phyloP scores from a whole-genome alignment of 2,329 filamentous ascomycete species.

The Ceratocystis alfenasii region DNA sequence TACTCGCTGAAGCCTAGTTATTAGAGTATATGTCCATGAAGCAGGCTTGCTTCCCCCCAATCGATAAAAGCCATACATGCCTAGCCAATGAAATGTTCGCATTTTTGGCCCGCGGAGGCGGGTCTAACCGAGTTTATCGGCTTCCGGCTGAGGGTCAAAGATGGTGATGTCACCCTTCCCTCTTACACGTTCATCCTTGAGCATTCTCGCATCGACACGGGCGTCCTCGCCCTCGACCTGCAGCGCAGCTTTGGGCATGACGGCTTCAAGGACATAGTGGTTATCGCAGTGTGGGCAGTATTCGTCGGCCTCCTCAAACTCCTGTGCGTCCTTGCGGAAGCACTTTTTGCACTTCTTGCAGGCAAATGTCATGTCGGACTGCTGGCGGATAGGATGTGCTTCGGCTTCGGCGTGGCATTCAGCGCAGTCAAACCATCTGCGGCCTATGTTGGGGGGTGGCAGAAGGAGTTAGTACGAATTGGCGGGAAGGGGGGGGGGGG shows the following conservation, averaged over 20 bases:
- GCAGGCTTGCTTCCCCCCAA: not conserved
- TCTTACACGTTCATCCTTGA: conserved; percentile 75
- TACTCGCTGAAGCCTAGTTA: not conserved
- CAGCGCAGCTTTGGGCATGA: conserved; percentile 68
- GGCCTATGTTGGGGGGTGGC: conserved; percentile 40
- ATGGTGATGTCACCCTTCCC: conserved; percentile 48
- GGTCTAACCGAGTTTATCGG: conserved; percentile 60
- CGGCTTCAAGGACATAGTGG: conserved; percentile 86
- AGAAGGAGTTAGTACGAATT: not conserved
- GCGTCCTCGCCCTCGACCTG: conserved; percentile 87
- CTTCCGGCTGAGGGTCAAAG: conserved; percentile 64
- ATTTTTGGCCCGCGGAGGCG: not conserved
- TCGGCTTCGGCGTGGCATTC: conserved; percentile 83
- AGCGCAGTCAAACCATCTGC: conserved; percentile 98
- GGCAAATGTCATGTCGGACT: conserved; percentile 80
- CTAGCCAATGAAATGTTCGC: not conserved
- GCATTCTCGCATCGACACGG: conserved; percentile 74
- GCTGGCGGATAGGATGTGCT: conserved; percentile 61
- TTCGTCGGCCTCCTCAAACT: conserved; percentile 95
- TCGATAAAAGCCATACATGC: not conserved
- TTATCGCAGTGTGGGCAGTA: conserved; percentile 99
- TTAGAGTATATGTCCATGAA: not conserved
- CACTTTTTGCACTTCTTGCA: conserved; percentile 99
- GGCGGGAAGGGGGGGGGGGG: too few species aligned
- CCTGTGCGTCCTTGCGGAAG: conserved; percentile 83